Base-by-base conservation (phyloP, 2,329 filamentous ascomycete species). In the Lachnellula cervina region DNA sequence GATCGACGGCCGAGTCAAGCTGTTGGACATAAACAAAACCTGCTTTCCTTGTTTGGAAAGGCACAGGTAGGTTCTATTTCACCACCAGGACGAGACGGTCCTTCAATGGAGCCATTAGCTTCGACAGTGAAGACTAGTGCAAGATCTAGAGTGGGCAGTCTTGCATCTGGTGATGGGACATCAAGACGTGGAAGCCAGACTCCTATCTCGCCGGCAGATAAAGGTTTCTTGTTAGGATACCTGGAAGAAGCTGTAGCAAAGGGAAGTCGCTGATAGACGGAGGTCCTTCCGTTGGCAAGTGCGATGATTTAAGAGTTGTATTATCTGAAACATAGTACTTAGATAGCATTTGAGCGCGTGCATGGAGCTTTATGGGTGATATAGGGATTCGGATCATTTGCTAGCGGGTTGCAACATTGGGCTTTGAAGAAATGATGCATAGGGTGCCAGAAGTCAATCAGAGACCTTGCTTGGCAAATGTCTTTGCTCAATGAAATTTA, bases 191-290 rank as follows among this genome's bases (percentile, higher is more conserved):
- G 75, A 17, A 80, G 77, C 59, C 75, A 80, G 65, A 76, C 77
- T 34, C 75, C 80, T 13, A 83, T 84, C 45, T 87, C 86, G 4
- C 81, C 88, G 0, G 86, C 83, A 0, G 86, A 94, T 63, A 86
- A 88, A 67, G 85, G 79, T 16, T 94, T 94, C 65, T 73, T 95
- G 67, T 76, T 94, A 51, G 86, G 82, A 9, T 94, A 90, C 68
- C 73, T 95, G 64, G 82, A 89, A 60, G 76, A n/a, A n/a, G n/a
- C 76, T 55, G 60, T 69, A 47, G 62, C 66, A 40, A 69, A 57
- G 35, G 51, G 56, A 17, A 60, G 40, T 49, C 44, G 42, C 17
- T 44, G 19, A 44, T 40, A 0, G 14, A 40, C 37, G 37, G 46
- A 14, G 14, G 37, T 17, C 40, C 25, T 45, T 32, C 25, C 6